phyloP scores from a whole-genome alignment of 768 basidiomycete species.

The Dioszegia aurantiaca region DNA sequence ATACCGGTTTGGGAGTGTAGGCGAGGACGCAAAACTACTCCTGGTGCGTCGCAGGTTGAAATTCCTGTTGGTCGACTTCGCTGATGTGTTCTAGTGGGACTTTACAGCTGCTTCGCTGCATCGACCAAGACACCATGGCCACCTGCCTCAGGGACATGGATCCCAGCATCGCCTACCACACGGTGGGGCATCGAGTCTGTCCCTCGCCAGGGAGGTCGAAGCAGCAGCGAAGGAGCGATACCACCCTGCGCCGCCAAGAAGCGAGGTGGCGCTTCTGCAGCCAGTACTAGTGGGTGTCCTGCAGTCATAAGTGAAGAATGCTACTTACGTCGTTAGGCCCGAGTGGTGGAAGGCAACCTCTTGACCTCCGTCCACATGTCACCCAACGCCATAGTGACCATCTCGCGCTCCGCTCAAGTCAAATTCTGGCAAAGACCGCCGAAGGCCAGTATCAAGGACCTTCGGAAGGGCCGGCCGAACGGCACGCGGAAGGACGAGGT shows the following conservation, averaged over 20 bases:
- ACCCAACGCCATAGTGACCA: slow-evolving; percentile 72
- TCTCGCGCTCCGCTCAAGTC: slow-evolving; percentile 71
- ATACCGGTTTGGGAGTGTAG: slow-evolving; percentile 92
- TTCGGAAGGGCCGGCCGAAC: slow-evolving; percentile 1
- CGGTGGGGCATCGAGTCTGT: slow-evolving; percentile 69
- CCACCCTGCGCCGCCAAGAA: slow-evolving; percentile 85
- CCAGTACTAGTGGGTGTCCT: slow-evolving; percentile 70
- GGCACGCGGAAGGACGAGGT: slow-evolving; percentile 7
- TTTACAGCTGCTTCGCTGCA: slow-evolving; percentile 89
- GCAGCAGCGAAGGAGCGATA: slow-evolving; percentile 57
- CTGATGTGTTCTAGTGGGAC: slow-evolving; percentile 68
- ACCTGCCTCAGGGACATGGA: slow-evolving; percentile 24
- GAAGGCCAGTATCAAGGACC: slow-evolving; percentile 10
- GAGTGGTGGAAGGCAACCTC: slow-evolving; percentile 75
- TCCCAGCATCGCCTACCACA: slow-evolving; percentile 67
- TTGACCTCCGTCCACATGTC: slow-evolving; percentile 72
- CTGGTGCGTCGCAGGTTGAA: slow-evolving; percentile 59
- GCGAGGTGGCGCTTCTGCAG: slow-evolving; percentile 84
- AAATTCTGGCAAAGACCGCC: slow-evolving; percentile 65
- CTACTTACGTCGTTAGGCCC: slow-evolving; percentile 58
- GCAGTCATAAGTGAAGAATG: not conserved
- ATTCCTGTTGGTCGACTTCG: not conserved
- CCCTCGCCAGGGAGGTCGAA: slow-evolving; percentile 61
- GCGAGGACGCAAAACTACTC: slow-evolving; percentile 93
- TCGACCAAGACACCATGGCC: slow-evolving; percentile 64